These are phyloP conservation scores for Dillenia turbinata DNA, from an alignment of 164 flowering plant species.

Conservation along the genomic window DNA sequence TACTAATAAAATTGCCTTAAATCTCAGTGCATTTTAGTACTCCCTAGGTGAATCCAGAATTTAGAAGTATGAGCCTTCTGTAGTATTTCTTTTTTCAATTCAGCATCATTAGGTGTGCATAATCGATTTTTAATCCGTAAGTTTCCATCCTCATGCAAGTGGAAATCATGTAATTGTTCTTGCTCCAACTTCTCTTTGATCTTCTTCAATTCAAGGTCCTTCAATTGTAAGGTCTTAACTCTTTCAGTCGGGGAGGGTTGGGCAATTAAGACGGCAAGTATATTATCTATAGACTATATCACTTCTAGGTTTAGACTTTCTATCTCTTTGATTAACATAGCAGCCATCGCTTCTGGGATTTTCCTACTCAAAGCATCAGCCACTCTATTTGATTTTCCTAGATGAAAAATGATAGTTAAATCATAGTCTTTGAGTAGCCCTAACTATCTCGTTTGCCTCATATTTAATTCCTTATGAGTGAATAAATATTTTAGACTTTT, in stretches of 20 bases:
- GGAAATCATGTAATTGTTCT: background rate
- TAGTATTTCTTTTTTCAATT: background rate
- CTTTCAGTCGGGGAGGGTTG: no score
- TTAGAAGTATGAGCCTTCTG: background rate
- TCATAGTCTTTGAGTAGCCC: conserved; percentile 2
- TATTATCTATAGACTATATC: no score
- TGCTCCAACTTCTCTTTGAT: background rate
- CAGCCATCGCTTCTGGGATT: no score
- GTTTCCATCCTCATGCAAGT: background rate
- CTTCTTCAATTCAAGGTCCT: background rate
- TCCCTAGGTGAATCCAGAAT: background rate
- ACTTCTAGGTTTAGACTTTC: no score
- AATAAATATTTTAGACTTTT: conserved; percentile 6
- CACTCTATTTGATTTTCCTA: conserved; percentile 5
- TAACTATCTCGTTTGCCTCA: conserved; percentile 4
- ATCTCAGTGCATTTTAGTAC: background rate
- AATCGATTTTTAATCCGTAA: background rate
- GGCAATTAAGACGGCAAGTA: no score
- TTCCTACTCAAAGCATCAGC: conserved; percentile 8
- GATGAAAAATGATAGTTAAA: background rate
- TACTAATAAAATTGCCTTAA: background rate
- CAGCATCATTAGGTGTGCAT: background rate
- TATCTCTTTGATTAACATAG: no score
- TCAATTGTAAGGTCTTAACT: no score
- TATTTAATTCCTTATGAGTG: conserved; percentile 1